A percentile compares a stretch with the other conserved stretches of the same genome.
phyloP scores from a whole-genome alignment of 2,329 filamentous ascomycete species.

The Trichoderma afroharzianum region DNA sequence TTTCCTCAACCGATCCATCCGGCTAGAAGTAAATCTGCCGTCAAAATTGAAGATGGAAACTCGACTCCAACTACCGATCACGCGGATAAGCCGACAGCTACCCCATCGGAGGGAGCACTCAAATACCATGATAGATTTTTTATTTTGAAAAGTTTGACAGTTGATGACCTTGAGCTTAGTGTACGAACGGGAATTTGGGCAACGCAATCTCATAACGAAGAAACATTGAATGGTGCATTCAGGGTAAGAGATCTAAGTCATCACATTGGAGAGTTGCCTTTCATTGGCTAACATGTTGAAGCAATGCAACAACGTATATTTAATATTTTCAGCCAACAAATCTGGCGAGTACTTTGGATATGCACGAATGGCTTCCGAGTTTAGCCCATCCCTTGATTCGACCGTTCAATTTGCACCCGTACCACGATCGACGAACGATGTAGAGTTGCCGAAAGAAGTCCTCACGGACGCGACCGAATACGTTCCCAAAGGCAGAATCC shows the following conservation, averaged over 20 bases:
- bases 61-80: neutral
- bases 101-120: neutral
- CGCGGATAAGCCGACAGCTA: neutral
- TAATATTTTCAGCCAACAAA: conserved; percentile 95
- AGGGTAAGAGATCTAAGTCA: conserved; percentile 50
- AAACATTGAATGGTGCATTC: conserved; percentile 76
- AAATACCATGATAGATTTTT: conserved; percentile 72
- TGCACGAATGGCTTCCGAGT: conserved; percentile 81
- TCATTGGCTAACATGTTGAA: conserved; percentile 34
- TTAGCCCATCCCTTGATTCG: conserved; percentile 70
- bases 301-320: conserved; percentile 78
- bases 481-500: conserved; percentile 79
- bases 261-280: neutral
- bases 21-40: conserved; percentile 12
- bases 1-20: conserved; percentile 18
- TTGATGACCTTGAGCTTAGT: conserved; percentile 86
- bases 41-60: neutral
- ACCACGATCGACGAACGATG: conserved; percentile 53
- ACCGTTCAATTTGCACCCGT: conserved; percentile 67
- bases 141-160: conserved; percentile 85
- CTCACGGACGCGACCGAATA: conserved; percentile 73
- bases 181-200: conserved; percentile 89
- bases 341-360: conserved; percentile 97
- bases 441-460: conserved; percentile 74
- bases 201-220: conserved; percentile 90